Conservation (phyloP, 495 filamentous ascomycete genomes). For the Talaromyces wortmannii region DNA sequence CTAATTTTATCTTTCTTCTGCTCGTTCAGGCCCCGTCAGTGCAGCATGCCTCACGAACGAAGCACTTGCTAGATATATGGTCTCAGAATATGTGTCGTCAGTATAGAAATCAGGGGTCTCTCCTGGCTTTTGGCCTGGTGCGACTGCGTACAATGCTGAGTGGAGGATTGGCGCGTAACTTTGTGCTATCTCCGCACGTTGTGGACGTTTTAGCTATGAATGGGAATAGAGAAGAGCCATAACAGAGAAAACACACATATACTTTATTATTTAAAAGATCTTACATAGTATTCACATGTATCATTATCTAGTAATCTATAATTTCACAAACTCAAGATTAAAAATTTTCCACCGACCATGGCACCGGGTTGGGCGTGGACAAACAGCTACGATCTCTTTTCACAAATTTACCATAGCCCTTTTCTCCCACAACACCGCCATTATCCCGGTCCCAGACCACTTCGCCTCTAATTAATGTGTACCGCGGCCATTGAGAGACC, state of each 20-base stretch:
- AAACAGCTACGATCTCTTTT: conserved; percentile 7
- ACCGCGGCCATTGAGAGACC: conserved; percentile 27
- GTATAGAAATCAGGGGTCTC: conserved; percentile 14
- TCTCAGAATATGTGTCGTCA: conserved; percentile 22
- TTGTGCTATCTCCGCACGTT: neutral
- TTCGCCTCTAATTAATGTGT: conserved; percentile 20
- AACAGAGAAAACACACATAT: neutral
- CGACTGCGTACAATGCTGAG: conserved; percentile 8
- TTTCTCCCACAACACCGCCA: conserved; percentile 13
- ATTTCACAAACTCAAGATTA: neutral
- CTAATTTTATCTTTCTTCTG: conserved; percentile 27
- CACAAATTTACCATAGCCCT: conserved; percentile 19
- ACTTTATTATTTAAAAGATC: neutral
- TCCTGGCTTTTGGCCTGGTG: conserved; percentile 24
- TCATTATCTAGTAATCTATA: neutral
- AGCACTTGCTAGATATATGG: conserved; percentile 27
- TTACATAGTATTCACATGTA: neutral
- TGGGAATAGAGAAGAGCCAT: neutral
- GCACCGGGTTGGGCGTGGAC: neutral
- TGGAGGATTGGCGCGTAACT: neutral
- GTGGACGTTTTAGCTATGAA: neutral
- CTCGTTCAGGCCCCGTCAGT: conserved; percentile 25
- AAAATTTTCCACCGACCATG: neutral
- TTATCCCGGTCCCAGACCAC: conserved; percentile 24
- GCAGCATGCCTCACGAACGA: conserved; percentile 21